These are phyloP conservation scores for Coemansia sp. DNA, from an alignment of 192 early-diverging fungal genomes.

Conservation along the genomic window DNA sequence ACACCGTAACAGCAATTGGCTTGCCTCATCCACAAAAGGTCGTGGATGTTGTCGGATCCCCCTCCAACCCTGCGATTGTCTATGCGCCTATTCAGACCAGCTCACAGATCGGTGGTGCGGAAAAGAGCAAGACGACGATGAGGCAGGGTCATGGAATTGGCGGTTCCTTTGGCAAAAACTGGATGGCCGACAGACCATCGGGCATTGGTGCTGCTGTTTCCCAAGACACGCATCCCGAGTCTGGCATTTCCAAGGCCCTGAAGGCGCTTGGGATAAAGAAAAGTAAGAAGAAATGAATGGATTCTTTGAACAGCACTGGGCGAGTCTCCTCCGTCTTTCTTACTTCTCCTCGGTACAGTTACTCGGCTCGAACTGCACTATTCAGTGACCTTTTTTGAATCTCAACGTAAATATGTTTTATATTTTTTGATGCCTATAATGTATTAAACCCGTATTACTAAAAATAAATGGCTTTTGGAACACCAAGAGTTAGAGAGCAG, in stretches of 20 bases:
- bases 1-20: conserved; percentile 23
- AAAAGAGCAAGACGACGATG: conserved; percentile 25
- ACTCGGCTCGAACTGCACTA: too few relatives aligned
- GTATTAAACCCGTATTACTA: too few relatives aligned
- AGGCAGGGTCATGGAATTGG: conserved; percentile 29
- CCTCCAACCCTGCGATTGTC: conserved; percentile 23
- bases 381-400: too few relatives aligned
- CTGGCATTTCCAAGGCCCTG: conserved; percentile 28
- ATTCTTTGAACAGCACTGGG: too few relatives aligned
- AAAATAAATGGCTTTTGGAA: too few relatives aligned
- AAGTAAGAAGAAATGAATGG: neutral
- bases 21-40: conserved; percentile 23
- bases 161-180: conserved; percentile 35
- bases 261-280: conserved; percentile 22
- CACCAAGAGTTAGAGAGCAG: neutral
- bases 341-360: too few relatives aligned
- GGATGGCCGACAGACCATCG: conserved; percentile 53
- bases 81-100: conserved; percentile 24
- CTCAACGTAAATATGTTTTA: too few relatives aligned
- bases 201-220: conserved; percentile 28
- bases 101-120: conserved; percentile 28
- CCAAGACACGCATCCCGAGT: conserved; percentile 28
- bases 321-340: too few relatives aligned
- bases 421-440: too few relatives aligned
- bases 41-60: conserved; percentile 36